Evolutionary conservation across 73 alveolate genomes (phyloP).

Genomic region (Paramecium caudatum): DNA sequence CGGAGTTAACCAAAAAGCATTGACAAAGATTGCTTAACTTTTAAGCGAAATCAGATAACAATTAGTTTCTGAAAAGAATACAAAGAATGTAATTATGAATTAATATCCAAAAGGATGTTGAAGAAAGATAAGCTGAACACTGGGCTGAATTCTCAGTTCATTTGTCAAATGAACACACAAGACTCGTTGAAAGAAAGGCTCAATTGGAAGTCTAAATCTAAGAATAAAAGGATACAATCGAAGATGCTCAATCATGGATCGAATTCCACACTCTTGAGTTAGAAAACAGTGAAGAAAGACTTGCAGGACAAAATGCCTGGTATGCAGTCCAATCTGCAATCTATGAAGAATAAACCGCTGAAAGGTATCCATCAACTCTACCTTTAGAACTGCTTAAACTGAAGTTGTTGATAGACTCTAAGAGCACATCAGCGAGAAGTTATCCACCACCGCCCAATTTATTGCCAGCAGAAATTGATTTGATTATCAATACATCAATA

Average conservation of each 20-base stretch:
- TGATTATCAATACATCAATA: conserved; percentile 35
- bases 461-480: conserved; percentile 69
- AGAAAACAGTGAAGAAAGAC: conserved; percentile 55
- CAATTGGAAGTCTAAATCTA: conserved; percentile 57
- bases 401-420: conserved; percentile 71
- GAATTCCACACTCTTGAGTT: conserved; percentile 71
- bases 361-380: conserved; percentile 21
- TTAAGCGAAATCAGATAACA: conserved; percentile 65
- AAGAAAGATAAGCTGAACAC: conserved; percentile 66
- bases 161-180: conserved; percentile 43
- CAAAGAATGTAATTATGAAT: not conserved
- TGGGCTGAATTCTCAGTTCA: conserved; percentile 69
- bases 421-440: conserved; percentile 72
- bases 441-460: conserved; percentile 64
- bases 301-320: conserved; percentile 63
- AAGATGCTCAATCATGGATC: conserved; percentile 63
- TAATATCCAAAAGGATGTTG: not conserved
- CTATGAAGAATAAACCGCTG: conserved; percentile 68
- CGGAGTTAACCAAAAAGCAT: conserved; percentile 63
- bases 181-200: conserved; percentile 67
- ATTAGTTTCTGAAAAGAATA: conserved; percentile 42
- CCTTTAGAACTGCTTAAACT: conserved; percentile 37
- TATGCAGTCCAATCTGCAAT: conserved; percentile 3
- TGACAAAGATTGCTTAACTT: conserved; percentile 52
- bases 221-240: conserved; percentile 65